Conservation (phyloP, 805 yeast genomes). For the Nakazawaea populi region DNA sequence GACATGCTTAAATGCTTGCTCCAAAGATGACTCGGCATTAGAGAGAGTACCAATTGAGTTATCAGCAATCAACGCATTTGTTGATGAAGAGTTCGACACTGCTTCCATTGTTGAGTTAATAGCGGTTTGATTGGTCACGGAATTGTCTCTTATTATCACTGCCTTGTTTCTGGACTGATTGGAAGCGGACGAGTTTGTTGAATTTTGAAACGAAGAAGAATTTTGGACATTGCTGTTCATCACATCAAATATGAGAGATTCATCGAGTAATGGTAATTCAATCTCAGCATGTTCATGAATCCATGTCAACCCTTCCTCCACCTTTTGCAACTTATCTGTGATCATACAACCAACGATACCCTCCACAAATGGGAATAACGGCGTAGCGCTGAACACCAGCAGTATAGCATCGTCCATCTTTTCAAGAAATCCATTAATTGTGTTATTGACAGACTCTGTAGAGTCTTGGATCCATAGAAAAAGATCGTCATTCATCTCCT, state of each 20-base stretch:
- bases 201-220: too few relatives aligned
- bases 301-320: slow-evolving; percentile 79
- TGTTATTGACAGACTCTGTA: slow-evolving; percentile 51
- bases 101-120: too few relatives aligned
- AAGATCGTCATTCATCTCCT: slow-evolving; percentile 51
- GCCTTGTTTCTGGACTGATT: too few relatives aligned
- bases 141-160: too few relatives aligned
- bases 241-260: slow-evolving; percentile 15
- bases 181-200: too few relatives aligned
- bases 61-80: slow-evolving; percentile 5
- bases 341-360: slow-evolving; percentile 75
- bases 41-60: slow-evolving; percentile 10
- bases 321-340: slow-evolving; percentile 59
- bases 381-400: slow-evolving; percentile 61
- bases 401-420: slow-evolving; percentile 55
- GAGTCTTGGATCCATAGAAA: slow-evolving; percentile 62
- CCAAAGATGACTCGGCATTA: slow-evolving; percentile 20
- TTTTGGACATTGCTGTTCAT: not conserved
- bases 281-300: slow-evolving; percentile 57
- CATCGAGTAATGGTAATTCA: slow-evolving; percentile 46
- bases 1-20: slow-evolving; percentile 19
- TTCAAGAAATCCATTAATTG: slow-evolving; percentile 50
- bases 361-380: slow-evolving; percentile 55
- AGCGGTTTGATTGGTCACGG: not conserved
- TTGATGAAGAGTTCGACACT: slow-evolving; percentile 5